phyloP scores from a whole-genome alignment of 805 yeast genomes.

The Saccharomycopsis fodiens region DNA sequence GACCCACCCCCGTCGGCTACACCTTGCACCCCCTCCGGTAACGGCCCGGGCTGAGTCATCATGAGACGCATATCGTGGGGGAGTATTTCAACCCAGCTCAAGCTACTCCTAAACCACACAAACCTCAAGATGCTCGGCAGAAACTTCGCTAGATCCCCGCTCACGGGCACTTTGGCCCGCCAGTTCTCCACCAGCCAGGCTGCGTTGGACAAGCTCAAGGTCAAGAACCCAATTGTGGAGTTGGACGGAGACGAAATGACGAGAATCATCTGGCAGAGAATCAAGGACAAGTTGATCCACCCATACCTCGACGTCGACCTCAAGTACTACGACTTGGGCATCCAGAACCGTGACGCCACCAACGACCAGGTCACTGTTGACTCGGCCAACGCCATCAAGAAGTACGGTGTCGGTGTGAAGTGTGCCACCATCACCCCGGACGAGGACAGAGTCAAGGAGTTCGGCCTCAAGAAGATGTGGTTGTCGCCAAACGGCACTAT shows the following conservation, averaged over 20 bases:
- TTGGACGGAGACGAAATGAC: slow-evolving; percentile 99
- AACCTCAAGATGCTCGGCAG: slow-evolving; percentile 6
- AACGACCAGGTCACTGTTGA: slow-evolving; percentile 84
- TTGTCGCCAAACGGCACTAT: slow-evolving; percentile 95
- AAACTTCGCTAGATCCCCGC: not conserved
- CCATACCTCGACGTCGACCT: slow-evolving; percentile 85
- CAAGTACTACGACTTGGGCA: slow-evolving; percentile 86
- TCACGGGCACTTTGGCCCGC: slow-evolving; percentile 1
- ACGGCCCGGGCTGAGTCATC: not conserved
- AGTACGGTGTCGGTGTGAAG: slow-evolving; percentile 89
- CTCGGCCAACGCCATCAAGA: slow-evolving; percentile 81
- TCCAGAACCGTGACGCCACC: slow-evolving; percentile 80
- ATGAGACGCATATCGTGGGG: not conserved
- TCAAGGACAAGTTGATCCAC: slow-evolving; percentile 74
- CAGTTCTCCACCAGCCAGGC: not conserved
- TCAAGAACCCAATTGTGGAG: slow-evolving; percentile 85
- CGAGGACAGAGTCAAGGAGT: slow-evolving; percentile 91
- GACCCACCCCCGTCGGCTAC: not conserved
- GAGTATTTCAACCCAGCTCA: too few relatives aligned
- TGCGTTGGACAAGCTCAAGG: slow-evolving; percentile 50
- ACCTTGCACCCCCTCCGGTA: not conserved
- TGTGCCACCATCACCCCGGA: slow-evolving; percentile 99
- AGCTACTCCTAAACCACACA: not conserved
- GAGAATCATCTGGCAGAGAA: slow-evolving; percentile 88
- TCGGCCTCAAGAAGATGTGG: slow-evolving; percentile 93